Percentiles rank a stretch among this genome's conserved stretches.
Conservation (phyloP, 192 early-diverging fungal species). For the Mortierella alpina region DNA sequence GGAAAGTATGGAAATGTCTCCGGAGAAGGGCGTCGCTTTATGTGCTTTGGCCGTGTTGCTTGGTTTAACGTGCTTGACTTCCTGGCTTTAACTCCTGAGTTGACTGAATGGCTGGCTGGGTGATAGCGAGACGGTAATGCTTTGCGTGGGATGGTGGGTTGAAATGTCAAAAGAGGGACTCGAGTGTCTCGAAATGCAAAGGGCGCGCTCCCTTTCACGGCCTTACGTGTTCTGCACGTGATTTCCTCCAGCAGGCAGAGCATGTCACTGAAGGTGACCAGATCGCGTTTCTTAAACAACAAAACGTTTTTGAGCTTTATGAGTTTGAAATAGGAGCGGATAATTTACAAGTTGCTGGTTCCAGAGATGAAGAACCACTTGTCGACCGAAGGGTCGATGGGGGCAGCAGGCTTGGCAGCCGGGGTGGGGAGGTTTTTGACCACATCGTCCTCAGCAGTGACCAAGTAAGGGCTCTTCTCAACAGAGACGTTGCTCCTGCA, state of each 20-base stretch:
- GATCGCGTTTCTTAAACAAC: not conserved
- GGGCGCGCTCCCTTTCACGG: no score
- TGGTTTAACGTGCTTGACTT: not conserved
- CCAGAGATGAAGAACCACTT: constrained; percentile 99
- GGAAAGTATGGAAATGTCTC: not conserved
- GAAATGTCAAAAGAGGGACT: not conserved
- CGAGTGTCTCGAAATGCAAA: no score
- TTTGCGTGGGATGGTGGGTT: not conserved
- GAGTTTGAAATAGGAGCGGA: not conserved
- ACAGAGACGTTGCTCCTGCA: constrained; percentile 75
- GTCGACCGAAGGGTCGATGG: constrained; percentile 91
- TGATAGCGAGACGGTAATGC: not conserved
- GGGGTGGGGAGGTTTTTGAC: constrained; percentile 70
- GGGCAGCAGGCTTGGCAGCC: constrained; percentile 64
- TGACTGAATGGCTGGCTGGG: not conserved
- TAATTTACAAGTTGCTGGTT: constrained; percentile 66
- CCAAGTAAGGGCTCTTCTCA: constrained; percentile 79
- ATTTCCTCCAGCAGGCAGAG: not conserved
- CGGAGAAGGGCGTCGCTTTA: not conserved
- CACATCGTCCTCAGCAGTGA: constrained; percentile 65
- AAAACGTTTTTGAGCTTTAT: not conserved
- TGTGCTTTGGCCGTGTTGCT: not conserved
- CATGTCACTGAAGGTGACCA: not conserved
- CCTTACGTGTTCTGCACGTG: not conserved
- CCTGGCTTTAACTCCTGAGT: not conserved